Evolutionary conservation across 2,329 filamentous ascomycete species (phyloP).

Genomic region (Thielaviopsis punctulata): DNA sequence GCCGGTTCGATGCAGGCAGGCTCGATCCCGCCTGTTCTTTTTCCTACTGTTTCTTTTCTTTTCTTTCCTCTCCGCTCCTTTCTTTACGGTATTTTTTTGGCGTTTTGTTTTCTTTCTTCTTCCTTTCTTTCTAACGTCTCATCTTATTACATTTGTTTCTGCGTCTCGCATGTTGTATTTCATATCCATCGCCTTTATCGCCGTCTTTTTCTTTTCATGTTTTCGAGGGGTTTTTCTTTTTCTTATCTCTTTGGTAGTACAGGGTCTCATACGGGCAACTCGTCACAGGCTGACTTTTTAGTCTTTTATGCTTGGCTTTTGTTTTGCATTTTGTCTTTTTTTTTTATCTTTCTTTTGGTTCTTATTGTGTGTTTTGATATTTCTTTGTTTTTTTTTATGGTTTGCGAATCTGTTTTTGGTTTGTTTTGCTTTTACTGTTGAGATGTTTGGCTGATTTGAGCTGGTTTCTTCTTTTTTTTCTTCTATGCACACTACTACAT

Average conservation of each 20-base stretch:
- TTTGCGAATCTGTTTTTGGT: slow-evolving; percentile 3
- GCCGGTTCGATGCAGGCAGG: background rate
- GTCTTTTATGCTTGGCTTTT: background rate
- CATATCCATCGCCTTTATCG: background rate
- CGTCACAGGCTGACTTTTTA: background rate
- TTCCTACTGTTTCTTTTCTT: background rate
- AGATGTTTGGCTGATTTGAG: background rate
- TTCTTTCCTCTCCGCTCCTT: background rate
- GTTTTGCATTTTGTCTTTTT: background rate
- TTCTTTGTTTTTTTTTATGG: slow-evolving; percentile 1
- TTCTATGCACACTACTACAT: no score
- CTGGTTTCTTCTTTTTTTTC: background rate
- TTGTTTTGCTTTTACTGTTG: background rate
- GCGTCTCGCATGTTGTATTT: slow-evolving; percentile 1
- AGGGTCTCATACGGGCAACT: background rate
- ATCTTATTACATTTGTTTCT: no score
- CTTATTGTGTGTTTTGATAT: background rate
- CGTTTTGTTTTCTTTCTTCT: background rate
- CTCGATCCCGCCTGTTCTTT: background rate
- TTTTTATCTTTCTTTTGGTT: no score
- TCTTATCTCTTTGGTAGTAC: background rate
- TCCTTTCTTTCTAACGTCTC: background rate
- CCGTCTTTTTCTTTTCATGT: background rate
- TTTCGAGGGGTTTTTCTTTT: background rate
- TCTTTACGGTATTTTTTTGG: background rate